These are phyloP conservation scores for Leccinum subgranulosum DNA, from an alignment of 768 basidiomycete genomes.

Conservation along the genomic window DNA sequence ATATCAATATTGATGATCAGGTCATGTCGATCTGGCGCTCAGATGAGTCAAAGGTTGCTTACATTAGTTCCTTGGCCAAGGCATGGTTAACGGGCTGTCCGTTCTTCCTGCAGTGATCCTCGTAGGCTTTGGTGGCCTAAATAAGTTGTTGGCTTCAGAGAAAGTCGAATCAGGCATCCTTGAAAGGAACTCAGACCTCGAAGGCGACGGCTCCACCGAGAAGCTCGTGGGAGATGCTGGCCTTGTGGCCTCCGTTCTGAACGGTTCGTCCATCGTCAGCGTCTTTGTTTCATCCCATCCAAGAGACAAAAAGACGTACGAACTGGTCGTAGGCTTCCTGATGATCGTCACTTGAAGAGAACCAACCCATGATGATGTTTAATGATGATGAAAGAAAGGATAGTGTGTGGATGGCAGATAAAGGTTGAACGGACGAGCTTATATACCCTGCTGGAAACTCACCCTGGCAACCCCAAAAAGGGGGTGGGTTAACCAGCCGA, in stretches of 20 bases:
- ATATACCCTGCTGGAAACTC: constrained; percentile 17
- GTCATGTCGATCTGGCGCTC: background rate
- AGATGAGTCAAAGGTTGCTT: background rate
- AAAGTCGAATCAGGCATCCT: background rate
- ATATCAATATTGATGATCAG: background rate
- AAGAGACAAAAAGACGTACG: background rate
- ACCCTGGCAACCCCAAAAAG: constrained; percentile 16
- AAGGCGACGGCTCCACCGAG: constrained; percentile 16
- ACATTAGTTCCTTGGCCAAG: constrained; percentile 22
- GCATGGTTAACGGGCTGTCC: constrained; percentile 21
- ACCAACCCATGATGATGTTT: constrained; percentile 12
- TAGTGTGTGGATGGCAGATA: background rate
- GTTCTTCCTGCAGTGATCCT: constrained; percentile 9
- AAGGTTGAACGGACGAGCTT: background rate
- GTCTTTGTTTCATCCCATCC: background rate
- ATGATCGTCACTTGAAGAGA: background rate
- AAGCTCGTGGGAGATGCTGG: constrained; percentile 13
- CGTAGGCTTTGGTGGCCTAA: constrained; percentile 20
- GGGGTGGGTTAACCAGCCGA: background rate
- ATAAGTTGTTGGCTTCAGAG: background rate
- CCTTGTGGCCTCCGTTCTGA: constrained; percentile 3
- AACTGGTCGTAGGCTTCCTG: background rate
- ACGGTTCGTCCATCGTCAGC: background rate
- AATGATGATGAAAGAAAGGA: background rate
- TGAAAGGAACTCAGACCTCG: constrained; percentile 11